phyloP scores from a whole-genome alignment of 2,329 filamentous ascomycete genomes.

The Colletotrichum limetticola region DNA sequence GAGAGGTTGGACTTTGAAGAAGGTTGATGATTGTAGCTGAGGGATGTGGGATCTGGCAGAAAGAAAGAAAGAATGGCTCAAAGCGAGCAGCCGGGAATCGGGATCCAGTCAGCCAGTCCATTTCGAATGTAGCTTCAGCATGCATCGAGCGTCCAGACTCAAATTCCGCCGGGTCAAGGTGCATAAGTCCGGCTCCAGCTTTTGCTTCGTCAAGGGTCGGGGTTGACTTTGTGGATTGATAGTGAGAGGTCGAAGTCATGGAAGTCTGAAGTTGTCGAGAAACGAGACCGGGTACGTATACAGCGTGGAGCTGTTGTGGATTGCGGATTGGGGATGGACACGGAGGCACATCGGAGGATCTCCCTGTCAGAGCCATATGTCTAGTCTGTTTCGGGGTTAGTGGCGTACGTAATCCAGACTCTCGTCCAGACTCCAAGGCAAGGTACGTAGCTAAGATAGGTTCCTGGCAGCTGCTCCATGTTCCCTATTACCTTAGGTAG shows the following conservation, averaged over 20 bases:
- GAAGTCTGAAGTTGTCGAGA: constrained; percentile 10
- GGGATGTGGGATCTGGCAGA: background rate
- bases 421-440: background rate
- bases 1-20: background rate
- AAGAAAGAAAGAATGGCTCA: background rate
- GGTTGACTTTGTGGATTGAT: background rate
- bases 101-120: background rate
- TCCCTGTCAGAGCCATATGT: background rate
- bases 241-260: background rate
- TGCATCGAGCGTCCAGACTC: background rate
- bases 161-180: background rate
- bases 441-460: background rate
- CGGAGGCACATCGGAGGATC: constrained; percentile 30
- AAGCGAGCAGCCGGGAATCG: background rate
- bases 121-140: background rate
- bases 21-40: background rate
- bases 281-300: background rate
- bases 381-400: constrained; percentile 4
- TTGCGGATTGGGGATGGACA: background rate
- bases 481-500: no score
- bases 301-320: constrained; percentile 11
- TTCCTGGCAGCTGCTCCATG: no score
- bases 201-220: background rate
- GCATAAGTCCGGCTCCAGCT: background rate
- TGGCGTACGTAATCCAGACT: background rate